Evolutionary conservation across 2,329 filamentous ascomycete species (phyloP).

Genomic region (Chaetomium sp.): DNA sequence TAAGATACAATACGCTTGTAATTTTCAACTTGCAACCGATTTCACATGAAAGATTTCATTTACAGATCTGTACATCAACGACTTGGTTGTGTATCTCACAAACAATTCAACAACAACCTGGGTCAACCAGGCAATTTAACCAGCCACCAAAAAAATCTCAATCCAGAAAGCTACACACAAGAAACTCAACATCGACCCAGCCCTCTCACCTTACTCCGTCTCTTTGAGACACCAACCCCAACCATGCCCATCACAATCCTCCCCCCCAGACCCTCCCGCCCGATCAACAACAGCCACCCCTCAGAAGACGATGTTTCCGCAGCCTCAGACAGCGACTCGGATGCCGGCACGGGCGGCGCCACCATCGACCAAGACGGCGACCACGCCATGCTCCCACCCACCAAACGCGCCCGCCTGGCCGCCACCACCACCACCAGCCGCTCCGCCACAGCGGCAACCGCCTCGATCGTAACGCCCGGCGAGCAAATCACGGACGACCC

Average conservation of each 20-base stretch:
- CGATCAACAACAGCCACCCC: slow-evolving; percentile 10
- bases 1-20: neutral
- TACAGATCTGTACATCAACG: too few species aligned
- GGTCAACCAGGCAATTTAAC: neutral
- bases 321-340: slow-evolving; percentile 36
- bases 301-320: slow-evolving; percentile 11
- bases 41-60: slow-evolving; percentile 14
- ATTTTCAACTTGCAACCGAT: slow-evolving; percentile 5
- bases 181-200: neutral
- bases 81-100: neutral
- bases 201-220: neutral
- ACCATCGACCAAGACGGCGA: slow-evolving; percentile 46
- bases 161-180: neutral
- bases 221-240: neutral
- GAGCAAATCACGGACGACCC: slow-evolving; percentile 84
- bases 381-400: slow-evolving; percentile 43
- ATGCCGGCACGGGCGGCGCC: slow-evolving; percentile 49
- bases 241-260: slow-evolving; percentile 41
- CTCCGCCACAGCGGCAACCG: neutral
- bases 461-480: slow-evolving; percentile 79
- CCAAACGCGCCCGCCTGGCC: slow-evolving; percentile 6
- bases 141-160: neutral
- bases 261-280: slow-evolving; percentile 34
- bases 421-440: neutral
- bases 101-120: neutral